Evolutionary conservation across 768 basidiomycete species (phyloP), one percentile per base, ranked within the genome.

Genomic region (Cytidiella melzeri): DNA sequence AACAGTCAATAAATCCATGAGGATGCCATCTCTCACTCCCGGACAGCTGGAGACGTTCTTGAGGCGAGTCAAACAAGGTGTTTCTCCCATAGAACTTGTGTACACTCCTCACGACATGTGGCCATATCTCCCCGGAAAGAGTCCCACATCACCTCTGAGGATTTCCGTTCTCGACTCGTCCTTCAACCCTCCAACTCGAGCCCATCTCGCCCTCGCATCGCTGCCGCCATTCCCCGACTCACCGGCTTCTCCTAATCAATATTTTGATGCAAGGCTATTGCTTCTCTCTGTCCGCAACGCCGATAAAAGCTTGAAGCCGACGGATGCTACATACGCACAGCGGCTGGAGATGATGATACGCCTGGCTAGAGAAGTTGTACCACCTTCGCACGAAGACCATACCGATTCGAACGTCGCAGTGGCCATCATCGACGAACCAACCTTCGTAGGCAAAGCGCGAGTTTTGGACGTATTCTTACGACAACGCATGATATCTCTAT

Each of bases 171-270:
- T 96, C 34, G 94, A 96, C 58, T 85, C 92, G 1, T 93, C 91
- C 1, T 97, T 90, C 69, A 95, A 97, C 60, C 93, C 93, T 3
- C 94, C 94, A 1, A 92, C 90, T 2, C 63, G 76, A 20, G 90
- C 93, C 0, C 93, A 97, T 64, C 73, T 85, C 45, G 84, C 86
- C 2, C 80, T 97, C 41, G 81, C 81, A 23, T 79, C 76, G 50
- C 67, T 75, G 3, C 49, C 43, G 36, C 12, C 48, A 12, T 41
- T 55, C 20, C 50, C 50, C 18, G n/a, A 53, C 19, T 11, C 55
- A 4, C 23, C 50, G 25, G 30, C 55, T 24, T 39, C 54, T 13
- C 34, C 55, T 15, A 20, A 45, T n/a, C 10, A 49, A 21, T 70
- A 74, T 39, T 91, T 85, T 58, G 84, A 90, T 49, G 85, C 89